phyloP scores from a whole-genome alignment of 2,329 filamentous ascomycete genomes.

The Sordariomycetes sp. region DNA sequence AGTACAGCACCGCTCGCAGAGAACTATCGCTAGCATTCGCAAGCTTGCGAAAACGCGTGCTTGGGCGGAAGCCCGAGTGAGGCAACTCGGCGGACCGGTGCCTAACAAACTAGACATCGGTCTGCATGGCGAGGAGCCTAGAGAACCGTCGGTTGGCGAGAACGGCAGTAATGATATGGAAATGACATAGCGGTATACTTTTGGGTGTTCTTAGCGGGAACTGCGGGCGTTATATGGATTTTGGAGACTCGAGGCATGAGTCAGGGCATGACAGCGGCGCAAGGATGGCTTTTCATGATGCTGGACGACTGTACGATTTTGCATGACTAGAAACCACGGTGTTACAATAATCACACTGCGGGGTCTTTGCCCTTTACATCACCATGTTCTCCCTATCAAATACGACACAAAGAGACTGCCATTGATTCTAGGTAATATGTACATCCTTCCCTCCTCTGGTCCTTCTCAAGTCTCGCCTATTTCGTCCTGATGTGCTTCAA shows the following conservation, averaged over 20 bases:
- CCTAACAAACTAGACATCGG: conserved; percentile 27
- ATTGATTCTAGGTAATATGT: conserved; percentile 5
- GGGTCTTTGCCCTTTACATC: too few species aligned
- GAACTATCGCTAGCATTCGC: conserved; percentile 73
- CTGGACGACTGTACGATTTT: not conserved
- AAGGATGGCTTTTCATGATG: not conserved
- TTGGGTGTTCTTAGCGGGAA: too few species aligned
- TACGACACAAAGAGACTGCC: not conserved
- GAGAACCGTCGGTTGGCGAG: conserved; percentile 16
- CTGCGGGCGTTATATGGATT: too few species aligned
- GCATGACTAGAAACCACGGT: not conserved
- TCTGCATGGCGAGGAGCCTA: conserved; percentile 23
- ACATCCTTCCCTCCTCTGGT: conserved; percentile 1
- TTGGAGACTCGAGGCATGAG: too few species aligned
- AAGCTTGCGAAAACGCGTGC: conserved; percentile 72
- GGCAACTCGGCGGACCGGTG: conserved; percentile 19
- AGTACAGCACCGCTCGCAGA: conserved; percentile 60
- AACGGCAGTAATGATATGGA: conserved; percentile 43
- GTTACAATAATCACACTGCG: not conserved
- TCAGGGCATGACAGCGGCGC: too few species aligned
- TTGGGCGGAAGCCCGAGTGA: conserved; percentile 68
- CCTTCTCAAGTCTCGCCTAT: conserved; percentile 30
- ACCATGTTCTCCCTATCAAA: not conserved
- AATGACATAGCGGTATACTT: conserved; percentile 27
- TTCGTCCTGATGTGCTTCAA: conserved; percentile 81